Conservation (phyloP, 2,329 filamentous ascomycete species). For the Stemphylium vesicarium region DNA sequence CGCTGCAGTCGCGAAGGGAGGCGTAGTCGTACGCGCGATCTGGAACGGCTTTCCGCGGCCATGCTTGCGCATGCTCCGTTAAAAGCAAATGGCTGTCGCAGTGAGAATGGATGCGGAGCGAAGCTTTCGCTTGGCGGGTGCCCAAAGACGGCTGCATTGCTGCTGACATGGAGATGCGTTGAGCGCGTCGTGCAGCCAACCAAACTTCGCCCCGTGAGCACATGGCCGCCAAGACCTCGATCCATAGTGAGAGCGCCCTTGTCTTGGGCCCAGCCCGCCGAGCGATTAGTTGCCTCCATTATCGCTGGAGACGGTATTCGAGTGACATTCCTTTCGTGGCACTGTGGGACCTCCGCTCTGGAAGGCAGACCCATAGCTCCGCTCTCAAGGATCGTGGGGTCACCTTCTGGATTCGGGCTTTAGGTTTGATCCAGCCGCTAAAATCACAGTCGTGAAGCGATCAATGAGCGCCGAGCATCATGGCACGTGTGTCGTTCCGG, state of each 20-base stretch:
- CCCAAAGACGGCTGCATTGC: slow-evolving; percentile 6
- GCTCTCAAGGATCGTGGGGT: slow-evolving; percentile 6
- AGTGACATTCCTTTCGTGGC: slow-evolving; percentile 2
- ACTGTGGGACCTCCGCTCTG: slow-evolving; percentile 12
- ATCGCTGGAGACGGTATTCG: not conserved
- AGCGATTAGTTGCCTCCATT: slow-evolving; percentile 12
- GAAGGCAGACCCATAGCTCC: slow-evolving; percentile 7
- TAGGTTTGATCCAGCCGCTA: slow-evolving; percentile 1
- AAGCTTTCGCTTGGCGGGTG: slow-evolving; percentile 24
- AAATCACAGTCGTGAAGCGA: not conserved
- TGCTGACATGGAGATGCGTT: slow-evolving; percentile 8
- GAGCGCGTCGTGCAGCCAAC: slow-evolving; percentile 11
- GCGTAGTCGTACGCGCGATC: slow-evolving; percentile 24
- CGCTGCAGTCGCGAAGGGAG: slow-evolving; percentile 13
- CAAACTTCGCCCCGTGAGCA: slow-evolving; percentile 7
- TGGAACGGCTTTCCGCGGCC: slow-evolving; percentile 17
- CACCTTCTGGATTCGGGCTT: slow-evolving; percentile 17
- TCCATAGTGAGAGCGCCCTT: slow-evolving; percentile 6
- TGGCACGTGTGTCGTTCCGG: slow-evolving; percentile 15
- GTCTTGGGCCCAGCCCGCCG: slow-evolving; percentile 10
- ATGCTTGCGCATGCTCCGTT: slow-evolving; percentile 21
- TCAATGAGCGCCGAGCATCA: slow-evolving; percentile 13
- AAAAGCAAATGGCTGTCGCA: slow-evolving; percentile 22
- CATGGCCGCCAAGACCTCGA: slow-evolving; percentile 8
- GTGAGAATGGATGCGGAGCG: slow-evolving; percentile 5